Evolutionary conservation across 1,139 yeast species (phyloP).

Genomic region (Candida albicans): DNA sequence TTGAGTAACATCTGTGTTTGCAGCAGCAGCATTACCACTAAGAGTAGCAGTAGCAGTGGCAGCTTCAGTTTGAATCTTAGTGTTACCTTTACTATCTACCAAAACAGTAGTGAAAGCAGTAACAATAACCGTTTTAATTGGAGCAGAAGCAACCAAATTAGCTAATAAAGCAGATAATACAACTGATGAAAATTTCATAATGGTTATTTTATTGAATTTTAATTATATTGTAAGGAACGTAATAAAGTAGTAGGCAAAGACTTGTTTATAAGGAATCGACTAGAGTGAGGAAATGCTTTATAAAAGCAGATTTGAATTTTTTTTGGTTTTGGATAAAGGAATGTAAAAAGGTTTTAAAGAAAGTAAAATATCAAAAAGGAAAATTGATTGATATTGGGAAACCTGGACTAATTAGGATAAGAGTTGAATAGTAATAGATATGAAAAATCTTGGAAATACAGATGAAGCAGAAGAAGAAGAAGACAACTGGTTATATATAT

Average conservation of each 20-base stretch:
- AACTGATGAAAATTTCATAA: constrained; percentile 19
- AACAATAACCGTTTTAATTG: constrained; percentile 22
- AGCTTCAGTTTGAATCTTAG: constrained; percentile 11
- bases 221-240: constrained; percentile 6
- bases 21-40: constrained; percentile 13
- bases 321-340: background rate
- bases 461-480: no score
- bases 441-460: no score
- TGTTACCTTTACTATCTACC: constrained; percentile 13
- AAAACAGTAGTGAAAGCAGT: constrained; percentile 20
- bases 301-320: no score
- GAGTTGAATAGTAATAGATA: no score
- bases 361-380: background rate
- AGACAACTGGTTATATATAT: no score
- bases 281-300: background rate
- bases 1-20: constrained; percentile 15
- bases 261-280: constrained; percentile 1
- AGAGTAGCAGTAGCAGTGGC: constrained; percentile 12
- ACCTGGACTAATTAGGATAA: no score
- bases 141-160: constrained; percentile 19
- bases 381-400: constrained; percentile 3
- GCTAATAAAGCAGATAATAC: constrained; percentile 14
- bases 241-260: background rate
- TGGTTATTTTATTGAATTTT: background rate
- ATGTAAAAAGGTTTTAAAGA: background rate